Conservation (phyloP, 2,329 filamentous ascomycete species). For the Tolypocladium cylindrosporum region DNA sequence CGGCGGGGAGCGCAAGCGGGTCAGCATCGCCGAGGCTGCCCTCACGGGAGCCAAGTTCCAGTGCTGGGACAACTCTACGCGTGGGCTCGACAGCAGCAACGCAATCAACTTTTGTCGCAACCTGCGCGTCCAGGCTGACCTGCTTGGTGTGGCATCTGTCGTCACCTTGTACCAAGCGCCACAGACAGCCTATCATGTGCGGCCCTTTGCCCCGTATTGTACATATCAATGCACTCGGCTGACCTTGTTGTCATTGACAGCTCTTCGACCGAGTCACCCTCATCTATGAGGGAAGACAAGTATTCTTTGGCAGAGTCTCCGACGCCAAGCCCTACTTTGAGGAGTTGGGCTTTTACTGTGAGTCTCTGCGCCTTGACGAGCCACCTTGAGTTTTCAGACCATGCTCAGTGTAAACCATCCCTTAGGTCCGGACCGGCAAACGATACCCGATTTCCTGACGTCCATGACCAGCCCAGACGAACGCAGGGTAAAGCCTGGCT, state of each 20-base stretch:
- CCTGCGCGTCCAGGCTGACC: conserved; percentile 55
- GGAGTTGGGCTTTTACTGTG: conserved; percentile 52
- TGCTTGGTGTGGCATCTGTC: conserved; percentile 53
- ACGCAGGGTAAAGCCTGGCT: conserved; percentile 44
- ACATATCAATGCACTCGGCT: no score
- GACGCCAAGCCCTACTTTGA: conserved; percentile 56
- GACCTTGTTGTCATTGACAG: no score
- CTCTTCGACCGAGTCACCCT: conserved; percentile 49
- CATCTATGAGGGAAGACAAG: conserved; percentile 50
- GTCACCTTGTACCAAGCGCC: conserved; percentile 68
- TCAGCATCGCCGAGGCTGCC: conserved; percentile 51
- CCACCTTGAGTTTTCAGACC: no score
- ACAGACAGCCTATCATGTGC: conserved; percentile 48
- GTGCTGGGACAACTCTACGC: conserved; percentile 63
- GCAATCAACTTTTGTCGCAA: conserved; percentile 68
- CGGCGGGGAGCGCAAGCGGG: conserved; percentile 62
- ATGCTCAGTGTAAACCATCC: no score
- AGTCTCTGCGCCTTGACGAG: no score
- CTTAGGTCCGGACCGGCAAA: conserved; percentile 48
- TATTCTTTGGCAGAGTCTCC: conserved; percentile 50
- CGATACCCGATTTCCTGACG: conserved; percentile 62
- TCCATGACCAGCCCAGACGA: conserved; percentile 54
- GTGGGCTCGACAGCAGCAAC: conserved; percentile 65
- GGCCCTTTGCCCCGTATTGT: no score
- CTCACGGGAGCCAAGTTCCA: conserved; percentile 48